These are phyloP conservation scores for Coemansia sp. DNA, from an alignment of 192 early-diverging fungal genomes.

Conservation along the genomic window DNA sequence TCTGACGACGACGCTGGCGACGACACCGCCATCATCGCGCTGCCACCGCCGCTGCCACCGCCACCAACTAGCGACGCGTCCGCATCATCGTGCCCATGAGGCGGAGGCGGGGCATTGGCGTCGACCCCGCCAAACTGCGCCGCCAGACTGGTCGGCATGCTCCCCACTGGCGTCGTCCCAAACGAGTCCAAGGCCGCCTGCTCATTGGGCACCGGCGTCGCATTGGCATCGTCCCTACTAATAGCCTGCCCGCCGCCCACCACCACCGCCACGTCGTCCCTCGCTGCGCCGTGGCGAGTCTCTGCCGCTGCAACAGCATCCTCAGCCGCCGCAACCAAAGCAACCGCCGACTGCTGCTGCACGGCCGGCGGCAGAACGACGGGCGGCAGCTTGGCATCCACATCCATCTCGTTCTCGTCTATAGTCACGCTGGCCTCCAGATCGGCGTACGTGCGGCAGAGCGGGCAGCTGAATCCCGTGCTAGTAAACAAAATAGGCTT, in stretches of 20 bases:
- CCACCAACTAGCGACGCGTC: constrained; percentile 33
- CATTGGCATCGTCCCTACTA: constrained; percentile 36
- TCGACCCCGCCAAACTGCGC: constrained; percentile 2
- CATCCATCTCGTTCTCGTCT: constrained; percentile 54
- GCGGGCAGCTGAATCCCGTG: constrained; percentile 81
- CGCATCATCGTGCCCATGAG: too few species aligned
- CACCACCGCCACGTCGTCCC: neutral
- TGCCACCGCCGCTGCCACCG: neutral
- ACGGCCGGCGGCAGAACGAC: constrained; percentile 28
- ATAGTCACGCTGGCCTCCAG: constrained; percentile 71
- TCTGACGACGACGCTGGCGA: constrained; percentile 18
- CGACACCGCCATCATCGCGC: constrained; percentile 21
- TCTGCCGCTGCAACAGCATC: constrained; percentile 36
- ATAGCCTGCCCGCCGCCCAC: neutral
- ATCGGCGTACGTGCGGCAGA: constrained; percentile 91
- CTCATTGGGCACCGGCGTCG: constrained; percentile 48
- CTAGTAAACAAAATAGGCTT: constrained; percentile 72
- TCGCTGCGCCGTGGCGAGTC: constrained; percentile 8
- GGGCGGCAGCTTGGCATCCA: constrained; percentile 25
- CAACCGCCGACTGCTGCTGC: constrained; percentile 5
- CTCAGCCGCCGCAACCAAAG: constrained; percentile 22
- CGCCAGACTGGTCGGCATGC: constrained; percentile 32
- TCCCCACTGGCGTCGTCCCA: constrained; percentile 49
- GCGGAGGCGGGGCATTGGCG: neutral
- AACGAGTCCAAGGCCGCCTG: constrained; percentile 46